These are phyloP conservation scores for Kwoniella pini DNA, from an alignment of 768 basidiomycete genomes.

Conservation along the genomic window DNA sequence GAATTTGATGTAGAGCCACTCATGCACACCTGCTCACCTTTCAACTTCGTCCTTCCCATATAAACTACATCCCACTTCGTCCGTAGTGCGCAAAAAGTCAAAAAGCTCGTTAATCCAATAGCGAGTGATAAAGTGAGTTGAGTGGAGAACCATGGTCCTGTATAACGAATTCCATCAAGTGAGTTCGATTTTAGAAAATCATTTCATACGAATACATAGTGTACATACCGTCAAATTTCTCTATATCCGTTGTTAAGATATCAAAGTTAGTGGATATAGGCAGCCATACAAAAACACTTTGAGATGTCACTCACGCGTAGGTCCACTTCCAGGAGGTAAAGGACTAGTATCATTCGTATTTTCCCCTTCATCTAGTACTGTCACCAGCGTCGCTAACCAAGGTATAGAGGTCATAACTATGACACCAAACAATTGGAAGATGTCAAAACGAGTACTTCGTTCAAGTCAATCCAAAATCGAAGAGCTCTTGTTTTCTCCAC, in stretches of 20 bases:
- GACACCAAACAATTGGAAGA: background rate
- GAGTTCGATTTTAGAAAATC: too few species aligned
- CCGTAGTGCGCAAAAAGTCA: slow-evolving; percentile 84
- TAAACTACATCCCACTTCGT: slow-evolving; percentile 86
- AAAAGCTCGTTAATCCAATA: slow-evolving; percentile 76
- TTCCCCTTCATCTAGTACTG: slow-evolving; percentile 8
- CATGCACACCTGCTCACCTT: too few species aligned
- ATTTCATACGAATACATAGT: too few species aligned
- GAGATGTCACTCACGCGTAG: slow-evolving; percentile 47
- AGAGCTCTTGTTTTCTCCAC: too few species aligned
- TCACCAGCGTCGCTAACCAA: slow-evolving; percentile 2
- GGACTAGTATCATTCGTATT: slow-evolving; percentile 17
- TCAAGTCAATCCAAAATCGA: too few species aligned
- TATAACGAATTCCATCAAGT: too few species aligned
- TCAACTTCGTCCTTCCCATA: slow-evolving; percentile 89
- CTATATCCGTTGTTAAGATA: slow-evolving; percentile 19
- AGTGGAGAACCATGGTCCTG: slow-evolving; percentile 94
- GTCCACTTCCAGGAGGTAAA: slow-evolving; percentile 41
- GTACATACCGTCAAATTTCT: slow-evolving; percentile 41
- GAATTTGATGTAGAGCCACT: too few species aligned
- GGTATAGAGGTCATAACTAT: background rate
- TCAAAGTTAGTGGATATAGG: too few species aligned
- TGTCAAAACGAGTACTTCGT: too few species aligned
- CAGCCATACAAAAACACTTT: too few species aligned
- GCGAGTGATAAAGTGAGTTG: slow-evolving; percentile 75